phyloP scores from a whole-genome alignment of 257 asterid species.

The Solanum microdontum region DNA sequence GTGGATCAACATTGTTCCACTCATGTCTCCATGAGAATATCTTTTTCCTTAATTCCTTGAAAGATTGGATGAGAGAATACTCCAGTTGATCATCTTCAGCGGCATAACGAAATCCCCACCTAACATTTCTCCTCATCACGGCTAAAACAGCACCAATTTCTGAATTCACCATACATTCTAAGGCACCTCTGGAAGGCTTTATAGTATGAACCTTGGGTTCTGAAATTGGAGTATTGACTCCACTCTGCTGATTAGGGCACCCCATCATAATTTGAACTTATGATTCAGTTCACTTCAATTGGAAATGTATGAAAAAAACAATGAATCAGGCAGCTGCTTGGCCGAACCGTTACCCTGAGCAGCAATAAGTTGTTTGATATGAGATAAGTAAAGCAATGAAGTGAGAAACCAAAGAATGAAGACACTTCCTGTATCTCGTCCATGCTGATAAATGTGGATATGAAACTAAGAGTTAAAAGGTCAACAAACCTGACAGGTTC shows the following conservation, averaged over 20 bases:
- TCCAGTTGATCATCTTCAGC: constrained; percentile 78
- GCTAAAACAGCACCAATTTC: constrained; percentile 97
- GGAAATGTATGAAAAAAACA: constrained; percentile 5
- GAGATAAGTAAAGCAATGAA: background rate
- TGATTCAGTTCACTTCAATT: constrained; percentile 3
- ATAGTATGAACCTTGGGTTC: constrained; percentile 20
- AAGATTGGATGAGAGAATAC: constrained; percentile 69
- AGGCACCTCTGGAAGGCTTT: constrained; percentile 62
- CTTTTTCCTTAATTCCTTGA: constrained; percentile 73
- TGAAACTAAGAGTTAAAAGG: background rate
- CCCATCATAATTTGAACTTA: constrained; percentile 32
- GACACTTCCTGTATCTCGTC: background rate
- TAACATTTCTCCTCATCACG: constrained; percentile 96
- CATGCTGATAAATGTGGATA: background rate
- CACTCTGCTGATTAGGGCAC: constrained; percentile 33
- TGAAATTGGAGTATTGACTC: constrained; percentile 29
- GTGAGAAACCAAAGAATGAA: background rate
- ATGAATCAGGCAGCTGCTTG: constrained; percentile 12
- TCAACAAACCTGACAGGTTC: background rate
- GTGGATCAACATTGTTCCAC: constrained; percentile 75
- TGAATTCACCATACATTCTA: constrained; percentile 82
- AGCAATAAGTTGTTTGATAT: background rate
- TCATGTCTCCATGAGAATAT: constrained; percentile 66
- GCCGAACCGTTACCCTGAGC: constrained; percentile 1
- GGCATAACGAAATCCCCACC: constrained; percentile 89